Base-by-base conservation (phyloP, 1,139 yeast genomes). In the Scheffersomyces insectosa region DNA sequence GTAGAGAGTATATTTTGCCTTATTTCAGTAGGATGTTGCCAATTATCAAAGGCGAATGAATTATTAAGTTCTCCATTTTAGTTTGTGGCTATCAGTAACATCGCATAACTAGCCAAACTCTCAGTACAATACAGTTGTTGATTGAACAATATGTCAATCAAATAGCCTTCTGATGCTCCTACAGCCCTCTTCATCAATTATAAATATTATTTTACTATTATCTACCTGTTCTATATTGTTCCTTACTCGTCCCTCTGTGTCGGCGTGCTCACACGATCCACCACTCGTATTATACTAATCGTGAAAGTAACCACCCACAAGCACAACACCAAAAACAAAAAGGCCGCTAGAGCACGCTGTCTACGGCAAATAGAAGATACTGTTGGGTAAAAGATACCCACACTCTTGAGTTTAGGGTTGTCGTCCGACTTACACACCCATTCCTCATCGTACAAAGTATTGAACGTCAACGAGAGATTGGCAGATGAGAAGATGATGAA, bases 401-500 rank as follows among this genome's bases (percentile, higher is more conserved):
- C 65, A 49, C 46, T 66, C 57, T 42, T 48, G 30, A 48, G 46
- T 42, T 51, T 54, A 3, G 68, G 60, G 15, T 56, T 58, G 30
- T 53, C 48, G 43, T 55, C 56, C n/a, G 44, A 39, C 36, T 47
- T 42, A 62, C 97, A 91, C 6, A 88, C 91, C 97, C 97, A 91
- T 52, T 82, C 77, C 39, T 76, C 75, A 60, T 89, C 97, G 60
- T 72, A 87, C 42, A 91, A 70, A 1, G 97, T 85, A 60, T 89
- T 85, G 66, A 90, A 90, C 2, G 97, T 82, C 40, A 93, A 73
- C 6, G 97, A 82, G 46, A 91, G 66, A 60, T 90, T 91, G 2
- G 97, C 97, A 39, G 95, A 82, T n/a, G 91, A 83, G 58, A 91
- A 88, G n/a, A 93, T 89, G 50, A 93, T 88, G 63, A 93, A 89